Evolutionary conservation across 2,329 filamentous ascomycete species (phyloP).

Genomic region (Dactylellina leptospora): DNA sequence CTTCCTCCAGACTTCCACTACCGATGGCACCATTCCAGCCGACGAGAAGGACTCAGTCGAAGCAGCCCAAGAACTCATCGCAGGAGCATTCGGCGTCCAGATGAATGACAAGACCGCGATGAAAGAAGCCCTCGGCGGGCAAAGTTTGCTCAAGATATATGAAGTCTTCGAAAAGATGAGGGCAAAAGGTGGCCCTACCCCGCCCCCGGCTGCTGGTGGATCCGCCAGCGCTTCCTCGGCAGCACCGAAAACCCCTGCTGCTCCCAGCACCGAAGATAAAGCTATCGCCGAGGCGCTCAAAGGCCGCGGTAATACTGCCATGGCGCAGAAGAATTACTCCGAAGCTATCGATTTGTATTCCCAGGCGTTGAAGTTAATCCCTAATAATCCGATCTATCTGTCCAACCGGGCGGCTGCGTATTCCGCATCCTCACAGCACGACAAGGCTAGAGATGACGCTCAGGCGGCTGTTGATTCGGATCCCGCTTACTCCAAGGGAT

Average conservation of each 20-base stretch:
- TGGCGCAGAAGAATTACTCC: slow-evolving; percentile 91
- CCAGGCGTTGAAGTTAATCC: slow-evolving; percentile 80
- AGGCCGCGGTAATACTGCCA: slow-evolving; percentile 88
- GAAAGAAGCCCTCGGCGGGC: slow-evolving; percentile 79
- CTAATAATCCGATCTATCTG: slow-evolving; percentile 92
- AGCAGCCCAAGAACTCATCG: slow-evolving; percentile 91
- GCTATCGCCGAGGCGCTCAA: slow-evolving; percentile 88
- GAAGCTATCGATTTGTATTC: slow-evolving; percentile 86
- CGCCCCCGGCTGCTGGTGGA: slow-evolving; percentile 60
- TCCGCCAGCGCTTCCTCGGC: slow-evolving; percentile 61
- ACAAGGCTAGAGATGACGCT: slow-evolving; percentile 83
- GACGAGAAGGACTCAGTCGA: slow-evolving; percentile 95
- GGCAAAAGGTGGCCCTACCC: slow-evolving; percentile 66
- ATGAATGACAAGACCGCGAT: slow-evolving; percentile 77
- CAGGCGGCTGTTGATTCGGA: slow-evolving; percentile 89
- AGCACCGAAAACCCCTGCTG: slow-evolving; percentile 54
- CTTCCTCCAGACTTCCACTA: slow-evolving; percentile 84
- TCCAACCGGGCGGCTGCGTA: slow-evolving; percentile 96
- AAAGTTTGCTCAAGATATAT: slow-evolving; percentile 91
- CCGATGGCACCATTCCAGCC: slow-evolving; percentile 84
- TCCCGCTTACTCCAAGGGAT: slow-evolving; percentile 94
- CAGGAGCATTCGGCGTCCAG: slow-evolving; percentile 94
- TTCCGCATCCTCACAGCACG: slow-evolving; percentile 83
- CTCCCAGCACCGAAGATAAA: slow-evolving; percentile 67
- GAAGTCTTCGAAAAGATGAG: slow-evolving; percentile 95